A percentile compares a stretch with the other conserved stretches of the same genome.
Evolutionary conservation across 306 rosid species (phyloP).

Genomic region (Prinsepia uniflora): DNA sequence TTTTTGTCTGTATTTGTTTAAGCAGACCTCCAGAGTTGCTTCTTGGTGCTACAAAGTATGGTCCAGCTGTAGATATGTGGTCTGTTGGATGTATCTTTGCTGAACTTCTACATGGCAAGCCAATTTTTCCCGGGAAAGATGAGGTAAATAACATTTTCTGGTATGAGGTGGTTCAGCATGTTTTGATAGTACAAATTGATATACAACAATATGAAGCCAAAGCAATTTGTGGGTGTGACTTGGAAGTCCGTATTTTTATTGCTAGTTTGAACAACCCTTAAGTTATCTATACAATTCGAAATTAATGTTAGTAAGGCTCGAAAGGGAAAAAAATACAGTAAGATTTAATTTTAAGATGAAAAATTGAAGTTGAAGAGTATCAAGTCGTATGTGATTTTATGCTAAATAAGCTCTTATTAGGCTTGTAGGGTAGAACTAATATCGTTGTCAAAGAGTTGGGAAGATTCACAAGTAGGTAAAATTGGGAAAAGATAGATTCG

Average conservation of each 20-base stretch:
- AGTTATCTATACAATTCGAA: not conserved
- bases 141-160: constrained; percentile 37
- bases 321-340: not conserved
- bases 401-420: not conserved
- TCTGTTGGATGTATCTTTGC: constrained; percentile 57
- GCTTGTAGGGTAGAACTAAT: not conserved
- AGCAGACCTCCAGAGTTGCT: constrained; percentile 53
- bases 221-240: not conserved
- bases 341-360: not conserved
- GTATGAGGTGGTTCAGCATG: not conserved
- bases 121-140: constrained; percentile 53
- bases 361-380: not conserved
- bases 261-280: not conserved
- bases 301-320: not conserved
- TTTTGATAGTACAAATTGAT: not conserved
- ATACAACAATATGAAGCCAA: not conserved
- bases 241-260: not conserved
- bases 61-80: constrained; percentile 61
- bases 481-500: not conserved
- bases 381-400: not conserved
- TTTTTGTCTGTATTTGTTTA: constrained; percentile 4
- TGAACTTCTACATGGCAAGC: constrained; percentile 56
- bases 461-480: not conserved
- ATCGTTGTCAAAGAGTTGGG: not conserved
- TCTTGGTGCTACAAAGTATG: constrained; percentile 51